Base-by-base conservation (phyloP, 768 basidiomycete genomes). In the Austroboletus festivus region DNA sequence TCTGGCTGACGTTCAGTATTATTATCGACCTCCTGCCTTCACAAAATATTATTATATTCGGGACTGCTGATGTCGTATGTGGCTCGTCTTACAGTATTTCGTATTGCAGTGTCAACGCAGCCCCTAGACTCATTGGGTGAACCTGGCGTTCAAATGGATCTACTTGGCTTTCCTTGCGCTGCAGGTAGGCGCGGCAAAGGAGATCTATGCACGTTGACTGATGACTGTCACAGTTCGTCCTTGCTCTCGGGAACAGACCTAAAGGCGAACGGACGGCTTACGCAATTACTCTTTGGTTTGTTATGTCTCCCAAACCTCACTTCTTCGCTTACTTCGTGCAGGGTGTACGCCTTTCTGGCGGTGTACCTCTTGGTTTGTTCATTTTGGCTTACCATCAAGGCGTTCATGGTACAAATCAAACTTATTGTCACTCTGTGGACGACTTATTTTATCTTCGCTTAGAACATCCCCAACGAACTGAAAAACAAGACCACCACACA, bases 1-100 rank as follows among this genome's bases (percentile, higher is more conserved):
- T 94, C 38, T 96, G 91, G 90, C 73, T 96, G 49, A 94, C 89
- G n/a, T 95, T 95, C 77, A 85, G 84, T 52, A 94, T 95, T 69
- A 91, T 95, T 67, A 90, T 95, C 76, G 83, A 93, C 59, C 78
- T 96, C 35, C 75, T 93, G 13, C 87, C 88, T 48, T 44, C 73
- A 65, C 59, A 68, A 28, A 10, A 50, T 0, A 75, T 82, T 49
- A 52, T 72, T 39, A 71, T 93, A 44, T 96, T 96, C 54, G 91
- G 89, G 37, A 93, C 82, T 24, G 70, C 61, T 0, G 71, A 61
- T 5, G 65, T 91, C 18, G 92, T 94, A 61, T 49, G 89, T 42
- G 20, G 22, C 72, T n/a, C 22, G 22, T 28, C 43, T 21, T 31
- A 30, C 13, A 12, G 19, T 34, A 9, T 11, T 37, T 24, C 19